These are phyloP conservation scores for Rhododendron vialii DNA, from an alignment of 148 eudicot genomes.

Conservation along the genomic window DNA sequence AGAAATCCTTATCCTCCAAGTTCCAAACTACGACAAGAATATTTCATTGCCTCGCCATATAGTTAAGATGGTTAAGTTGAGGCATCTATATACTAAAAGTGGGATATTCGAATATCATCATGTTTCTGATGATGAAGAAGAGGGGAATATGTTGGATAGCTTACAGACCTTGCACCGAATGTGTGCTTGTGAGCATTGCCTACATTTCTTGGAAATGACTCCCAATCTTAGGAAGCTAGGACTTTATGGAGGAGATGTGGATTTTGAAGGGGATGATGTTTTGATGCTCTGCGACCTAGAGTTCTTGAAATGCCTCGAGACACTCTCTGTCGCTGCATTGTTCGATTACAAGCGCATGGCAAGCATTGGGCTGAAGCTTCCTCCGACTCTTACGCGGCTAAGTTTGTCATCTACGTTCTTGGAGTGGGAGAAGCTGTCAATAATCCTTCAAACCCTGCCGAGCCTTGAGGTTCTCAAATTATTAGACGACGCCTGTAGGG, in stretches of 20 bases:
- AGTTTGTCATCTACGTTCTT: fast-evolving
- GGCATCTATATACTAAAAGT: not conserved
- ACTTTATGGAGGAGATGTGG: not conserved
- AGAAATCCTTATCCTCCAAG: not conserved
- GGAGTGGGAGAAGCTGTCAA: not conserved
- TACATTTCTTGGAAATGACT: not conserved
- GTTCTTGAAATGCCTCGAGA: not conserved
- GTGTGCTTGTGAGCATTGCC: not conserved
- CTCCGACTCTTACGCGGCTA: not conserved
- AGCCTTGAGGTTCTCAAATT: not conserved
- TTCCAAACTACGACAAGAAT: no score
- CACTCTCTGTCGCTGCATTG: not conserved
- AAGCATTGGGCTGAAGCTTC: not conserved
- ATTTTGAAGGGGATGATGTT: not conserved
- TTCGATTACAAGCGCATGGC: no score
- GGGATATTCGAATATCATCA: not conserved
- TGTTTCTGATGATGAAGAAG: not conserved
- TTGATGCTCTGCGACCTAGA: not conserved
- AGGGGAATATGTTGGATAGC: not conserved
- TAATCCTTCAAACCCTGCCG: not conserved
- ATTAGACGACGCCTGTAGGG: not conserved
- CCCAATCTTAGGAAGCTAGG: not conserved
- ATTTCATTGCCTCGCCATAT: not conserved
- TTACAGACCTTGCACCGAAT: not conserved
- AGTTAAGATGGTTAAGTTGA: not conserved